Evolutionary conservation across 805 yeast species (phyloP).

Genomic region (Cyberlindnera mrakii): DNA sequence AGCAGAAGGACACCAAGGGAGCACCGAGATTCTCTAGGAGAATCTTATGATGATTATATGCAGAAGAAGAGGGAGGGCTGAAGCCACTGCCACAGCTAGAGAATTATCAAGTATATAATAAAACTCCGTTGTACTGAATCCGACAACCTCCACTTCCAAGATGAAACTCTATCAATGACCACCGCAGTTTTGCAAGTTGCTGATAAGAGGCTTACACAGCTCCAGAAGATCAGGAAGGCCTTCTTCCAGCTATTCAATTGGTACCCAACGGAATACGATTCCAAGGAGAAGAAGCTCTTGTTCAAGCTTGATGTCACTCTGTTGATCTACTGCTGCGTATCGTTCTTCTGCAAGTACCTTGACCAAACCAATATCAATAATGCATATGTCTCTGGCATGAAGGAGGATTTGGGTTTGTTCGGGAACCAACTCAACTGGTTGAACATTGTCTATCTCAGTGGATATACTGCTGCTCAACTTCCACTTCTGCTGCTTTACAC

Average conservation of each 20-base stretch:
- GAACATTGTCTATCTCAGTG: slow-evolving; percentile 9
- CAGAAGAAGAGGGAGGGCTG: too few species aligned
- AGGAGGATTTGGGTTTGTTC: slow-evolving; percentile 45
- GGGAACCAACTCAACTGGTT: slow-evolving; percentile 48
- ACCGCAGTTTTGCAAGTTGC: too few species aligned
- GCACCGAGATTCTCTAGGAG: too few species aligned
- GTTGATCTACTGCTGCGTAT: slow-evolving; percentile 5
- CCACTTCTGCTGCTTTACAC: slow-evolving; percentile 4
- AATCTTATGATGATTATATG: too few species aligned
- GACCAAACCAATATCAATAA: slow-evolving; percentile 53
- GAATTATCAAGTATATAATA: too few species aligned
- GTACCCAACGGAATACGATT: neutral
- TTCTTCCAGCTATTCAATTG: neutral
- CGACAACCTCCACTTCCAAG: neutral
- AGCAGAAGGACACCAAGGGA: too few species aligned
- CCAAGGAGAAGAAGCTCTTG: slow-evolving; percentile 6
- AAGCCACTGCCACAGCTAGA: too few species aligned
- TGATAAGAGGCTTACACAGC: too few species aligned
- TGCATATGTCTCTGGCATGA: slow-evolving; percentile 60
- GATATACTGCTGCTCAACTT: slow-evolving; percentile 1
- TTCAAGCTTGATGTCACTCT: slow-evolving; percentile 11
- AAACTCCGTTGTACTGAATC: too few species aligned
- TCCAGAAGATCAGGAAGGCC: neutral
- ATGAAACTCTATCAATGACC: too few species aligned
- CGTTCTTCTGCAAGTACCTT: slow-evolving; percentile 38